phyloP scores from a whole-genome alignment of 768 basidiomycete genomes.

The Serendipita sp. region DNA sequence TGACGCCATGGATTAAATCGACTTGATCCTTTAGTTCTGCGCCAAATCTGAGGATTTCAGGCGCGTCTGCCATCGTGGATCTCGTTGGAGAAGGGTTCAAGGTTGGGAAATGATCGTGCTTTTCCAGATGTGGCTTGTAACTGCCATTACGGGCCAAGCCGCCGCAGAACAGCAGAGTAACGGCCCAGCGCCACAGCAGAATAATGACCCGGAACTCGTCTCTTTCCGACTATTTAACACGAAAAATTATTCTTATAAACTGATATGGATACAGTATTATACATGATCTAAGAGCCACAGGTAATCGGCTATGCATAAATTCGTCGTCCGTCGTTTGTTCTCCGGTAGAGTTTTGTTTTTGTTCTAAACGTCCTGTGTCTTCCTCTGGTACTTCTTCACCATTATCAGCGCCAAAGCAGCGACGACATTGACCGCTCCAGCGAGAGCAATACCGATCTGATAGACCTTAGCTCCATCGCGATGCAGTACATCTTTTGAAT shows the following conservation, averaged over 20 bases:
- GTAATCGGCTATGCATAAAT: too few relatives aligned
- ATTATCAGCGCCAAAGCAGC: background rate
- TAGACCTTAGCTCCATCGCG: background rate
- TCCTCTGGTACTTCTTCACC: background rate
- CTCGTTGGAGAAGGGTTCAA: background rate
- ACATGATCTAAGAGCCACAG: too few relatives aligned
- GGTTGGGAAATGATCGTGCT: too few relatives aligned
- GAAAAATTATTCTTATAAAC: too few relatives aligned
- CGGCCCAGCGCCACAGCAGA: too few relatives aligned
- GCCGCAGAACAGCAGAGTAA: too few relatives aligned
- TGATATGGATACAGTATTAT: too few relatives aligned
- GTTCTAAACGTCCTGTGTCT: background rate
- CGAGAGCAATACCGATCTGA: background rate
- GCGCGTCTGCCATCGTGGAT: background rate
- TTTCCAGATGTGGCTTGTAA: too few relatives aligned
- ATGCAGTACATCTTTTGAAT: background rate
- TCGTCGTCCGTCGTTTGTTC: too few relatives aligned
- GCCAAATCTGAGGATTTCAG: conserved; percentile 2
- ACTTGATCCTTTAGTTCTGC: conserved; percentile 41
- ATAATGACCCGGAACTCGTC: too few relatives aligned
- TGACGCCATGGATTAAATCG: conserved; percentile 34
- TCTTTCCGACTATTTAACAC: too few relatives aligned
- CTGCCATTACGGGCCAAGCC: too few relatives aligned
- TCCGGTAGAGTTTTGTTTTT: background rate
- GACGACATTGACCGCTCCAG: background rate